Base-by-base conservation (phyloP, 2,329 filamentous ascomycete genomes). In the Botrytis fragariae region DNA sequence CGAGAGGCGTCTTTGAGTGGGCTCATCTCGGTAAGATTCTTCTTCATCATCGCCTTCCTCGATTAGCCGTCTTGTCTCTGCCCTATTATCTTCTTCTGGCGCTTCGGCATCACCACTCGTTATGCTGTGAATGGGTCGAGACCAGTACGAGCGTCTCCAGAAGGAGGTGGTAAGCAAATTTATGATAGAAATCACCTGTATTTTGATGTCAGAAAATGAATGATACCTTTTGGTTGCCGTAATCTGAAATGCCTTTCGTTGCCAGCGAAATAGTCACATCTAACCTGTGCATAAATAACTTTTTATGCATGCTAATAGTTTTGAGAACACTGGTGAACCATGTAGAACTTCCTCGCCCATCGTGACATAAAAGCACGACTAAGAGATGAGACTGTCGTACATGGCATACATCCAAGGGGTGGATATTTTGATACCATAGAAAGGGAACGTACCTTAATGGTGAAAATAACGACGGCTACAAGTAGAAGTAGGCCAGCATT, bases 401-500 rank as follows among this genome's bases (percentile, higher is more conserved):
- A 6, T 12, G 8, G 35, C 25, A 68, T 42, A 35, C n/a, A 54
- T 54, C 25, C 4, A 29, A 37, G 5, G 29, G 20, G 12, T 4
- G 4, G 16, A 14, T 18, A 37, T 61, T 10, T 60, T 7, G 22
- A 48, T 63, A 39, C 32, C 6, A 22, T 20, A 48, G 29, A 69
- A 63, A 18, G 32, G 12, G 44, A 48, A 48, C 82, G 71, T 77
- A 89, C 89, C 85, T 91, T 88, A 72, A 90, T 82, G 8, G 88
- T 64, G 8, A 86, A 88, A 8, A 89, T 85, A 0, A 83, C 80
- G 0, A 89, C 61, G 0, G 87, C 86, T 39, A 91, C 85, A 0
- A 82, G 84, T 67, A 92, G 84, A 57, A 90, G 83, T 32, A 90
- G 78, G 0, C 87, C 87, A 0, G 88, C 86, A 42, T 85, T 85